Base-by-base conservation (phyloP, 2,329 filamentous ascomycete species). In the Lachnellula arida region DNA sequence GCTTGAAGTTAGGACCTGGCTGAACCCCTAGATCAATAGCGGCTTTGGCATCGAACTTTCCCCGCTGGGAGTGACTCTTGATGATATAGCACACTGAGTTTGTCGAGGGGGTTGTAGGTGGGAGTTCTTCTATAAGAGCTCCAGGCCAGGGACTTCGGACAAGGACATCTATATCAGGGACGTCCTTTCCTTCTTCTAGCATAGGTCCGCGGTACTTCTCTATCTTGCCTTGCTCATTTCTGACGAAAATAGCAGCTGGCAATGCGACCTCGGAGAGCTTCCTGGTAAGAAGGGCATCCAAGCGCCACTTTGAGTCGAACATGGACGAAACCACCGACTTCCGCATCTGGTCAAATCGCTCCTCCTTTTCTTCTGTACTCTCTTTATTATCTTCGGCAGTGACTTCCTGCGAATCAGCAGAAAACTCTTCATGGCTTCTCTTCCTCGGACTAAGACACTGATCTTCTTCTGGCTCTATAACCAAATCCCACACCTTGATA, bases 51-150 rank as follows among this genome's bases (percentile, higher is more conserved):
- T 89, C 78, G 67, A 99, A 97, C 66, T 87, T 93, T 51, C 94
- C 94, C 53, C 94, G 83, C 53, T 87, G 80, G 39, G 85, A 78
- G 60, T 91, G 84, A 53, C 83, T 84, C 63, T 90, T 89, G 68
- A 96, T 80, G 56, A 99, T 86, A 71, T 99, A 99, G 56, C 88
- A 96, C 63, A 97, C 76, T 5, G 90, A 86, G 47, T 86, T 84
- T 28, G 76, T 75, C 0, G 82, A 82, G 5, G 86, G 87, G 19
- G 76, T 74, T 0, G 89, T 89, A 0, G 77, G 77, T 0, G 94
- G 94, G 2, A 97, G 78, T 14, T 71, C 73, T 15, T 79, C 69
- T 11, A 91, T 74, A 54, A 78, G 72, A 4, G 87, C 82, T 15
- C 82, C 88, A 11, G 90, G 90, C 91, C 91, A 96, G 1, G 90